Evolutionary conservation across 805 yeast genomes (phyloP).

Genomic region (Pichia manshurica): DNA sequence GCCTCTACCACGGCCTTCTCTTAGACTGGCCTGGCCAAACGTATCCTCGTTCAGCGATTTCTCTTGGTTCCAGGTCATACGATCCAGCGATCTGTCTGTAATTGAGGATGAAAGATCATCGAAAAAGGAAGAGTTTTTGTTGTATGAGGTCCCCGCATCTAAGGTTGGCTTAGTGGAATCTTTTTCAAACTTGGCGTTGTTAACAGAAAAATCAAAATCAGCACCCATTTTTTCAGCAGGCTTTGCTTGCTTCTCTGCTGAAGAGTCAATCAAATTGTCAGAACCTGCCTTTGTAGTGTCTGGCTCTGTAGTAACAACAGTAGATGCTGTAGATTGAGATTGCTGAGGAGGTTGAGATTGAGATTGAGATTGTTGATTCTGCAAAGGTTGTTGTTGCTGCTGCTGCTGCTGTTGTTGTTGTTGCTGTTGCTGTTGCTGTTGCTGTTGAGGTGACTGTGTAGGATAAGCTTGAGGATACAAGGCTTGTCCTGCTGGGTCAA

Average conservation of each 20-base stretch:
- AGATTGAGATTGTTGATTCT: slow-evolving; percentile 4
- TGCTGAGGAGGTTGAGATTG: too few species aligned
- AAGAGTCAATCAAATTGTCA: too few species aligned
- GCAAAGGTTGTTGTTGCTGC: slow-evolving; percentile 13
- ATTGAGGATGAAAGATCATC: slow-evolving; percentile 76
- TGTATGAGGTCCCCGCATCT: slow-evolving; percentile 45
- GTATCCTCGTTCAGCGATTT: slow-evolving; percentile 72
- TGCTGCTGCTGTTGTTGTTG: slow-evolving; percentile 13
- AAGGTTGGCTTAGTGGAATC: slow-evolving; percentile 23
- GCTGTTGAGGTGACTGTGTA: too few species aligned
- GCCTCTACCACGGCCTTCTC: slow-evolving; percentile 20
- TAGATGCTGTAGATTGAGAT: neutral
- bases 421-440: too few species aligned
- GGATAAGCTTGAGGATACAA: too few species aligned
- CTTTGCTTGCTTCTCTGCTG: too few species aligned
- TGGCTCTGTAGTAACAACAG: too few species aligned
- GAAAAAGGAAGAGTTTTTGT: slow-evolving; percentile 81
- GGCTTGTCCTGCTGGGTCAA: too few species aligned
- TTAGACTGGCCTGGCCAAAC: slow-evolving; percentile 57
- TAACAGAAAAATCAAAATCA: slow-evolving; percentile 77
- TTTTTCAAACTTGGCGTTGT: slow-evolving; percentile 65
- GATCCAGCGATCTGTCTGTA: slow-evolving; percentile 35
- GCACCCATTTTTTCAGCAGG: neutral
- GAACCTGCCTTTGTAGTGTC: too few species aligned
- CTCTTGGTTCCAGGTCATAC: slow-evolving; percentile 68